Conservation (phyloP, 352 stramenopile genomes). For the Globisporangium carolinianum region DNA sequence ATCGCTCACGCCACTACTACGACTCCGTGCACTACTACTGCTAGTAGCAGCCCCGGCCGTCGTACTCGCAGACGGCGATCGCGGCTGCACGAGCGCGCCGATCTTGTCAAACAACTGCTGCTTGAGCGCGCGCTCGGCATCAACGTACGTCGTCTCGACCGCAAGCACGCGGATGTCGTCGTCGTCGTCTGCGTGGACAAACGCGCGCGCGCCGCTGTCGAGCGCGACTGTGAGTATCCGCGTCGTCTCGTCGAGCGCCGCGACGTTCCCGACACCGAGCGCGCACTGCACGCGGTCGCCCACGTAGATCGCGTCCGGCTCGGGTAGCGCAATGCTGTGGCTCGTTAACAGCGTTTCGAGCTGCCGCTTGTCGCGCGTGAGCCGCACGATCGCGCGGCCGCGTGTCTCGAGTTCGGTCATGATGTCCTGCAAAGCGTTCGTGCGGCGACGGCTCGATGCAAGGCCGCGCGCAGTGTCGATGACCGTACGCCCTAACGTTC, state of each 20-base stretch:
- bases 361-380: constrained; percentile 61
- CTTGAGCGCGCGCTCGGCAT: constrained; percentile 51
- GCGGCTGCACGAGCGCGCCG: constrained; percentile 40
- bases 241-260: constrained; percentile 28
- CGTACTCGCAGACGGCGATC: constrained; percentile 6
- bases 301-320: constrained; percentile 57
- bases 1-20: constrained; percentile 1
- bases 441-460: constrained; percentile 62
- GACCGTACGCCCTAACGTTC: constrained; percentile 33
- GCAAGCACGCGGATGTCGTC: constrained; percentile 48
- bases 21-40: no score
- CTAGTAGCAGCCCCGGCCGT: not conserved
- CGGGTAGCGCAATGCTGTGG: constrained; percentile 33
- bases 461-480: constrained; percentile 44
- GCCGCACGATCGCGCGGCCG: constrained; percentile 38
- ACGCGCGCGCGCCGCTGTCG: constrained; percentile 30
- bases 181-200: constrained; percentile 52
- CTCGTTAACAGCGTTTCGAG: constrained; percentile 42
- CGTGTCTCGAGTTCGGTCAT: constrained; percentile 71
- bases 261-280: constrained; percentile 39
- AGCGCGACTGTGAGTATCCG: constrained; percentile 42
- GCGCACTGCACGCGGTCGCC: constrained; percentile 45
- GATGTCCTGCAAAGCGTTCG: constrained; percentile 69
- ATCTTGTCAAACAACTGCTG: constrained; percentile 66
- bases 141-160: constrained; percentile 40